A percentile compares a stretch with the other conserved stretches of the same genome.
These are phyloP conservation scores for Alternaria sp. DNA, from an alignment of 2,329 filamentous ascomycete species.

Conservation along the genomic window DNA sequence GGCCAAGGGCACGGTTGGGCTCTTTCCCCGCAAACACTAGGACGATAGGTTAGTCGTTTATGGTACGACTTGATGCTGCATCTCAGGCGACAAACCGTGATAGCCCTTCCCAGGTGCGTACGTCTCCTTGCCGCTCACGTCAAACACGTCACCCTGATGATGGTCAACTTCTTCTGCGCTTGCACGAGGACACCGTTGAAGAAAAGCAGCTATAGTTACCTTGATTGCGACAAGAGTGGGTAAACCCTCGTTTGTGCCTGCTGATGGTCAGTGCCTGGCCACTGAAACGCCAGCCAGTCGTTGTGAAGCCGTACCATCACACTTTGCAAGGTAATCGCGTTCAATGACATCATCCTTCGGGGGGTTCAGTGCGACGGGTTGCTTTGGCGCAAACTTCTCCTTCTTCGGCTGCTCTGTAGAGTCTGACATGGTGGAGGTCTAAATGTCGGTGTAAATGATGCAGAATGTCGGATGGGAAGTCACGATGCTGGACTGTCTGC, in stretches of 20 bases:
- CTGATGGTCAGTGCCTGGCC: neutral
- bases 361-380: constrained; percentile 74
- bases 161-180: constrained; percentile 8
- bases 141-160: constrained; percentile 83
- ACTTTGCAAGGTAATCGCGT: constrained; percentile 77
- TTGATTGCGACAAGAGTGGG: constrained; percentile 68
- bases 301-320: constrained; percentile 70
- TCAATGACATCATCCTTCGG: constrained; percentile 89
- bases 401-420: constrained; percentile 44
- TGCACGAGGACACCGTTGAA: neutral
- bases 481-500: constrained; percentile 11
- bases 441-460: constrained; percentile 1
- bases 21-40: constrained; percentile 96
- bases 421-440: constrained; percentile 38
- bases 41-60: constrained; percentile 3
- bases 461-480: constrained; percentile 8
- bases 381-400: constrained; percentile 78
- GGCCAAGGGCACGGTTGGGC: constrained; percentile 87
- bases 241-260: constrained; percentile 68
- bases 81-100: constrained; percentile 67
- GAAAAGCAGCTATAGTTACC: constrained; percentile 35
- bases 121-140: constrained; percentile 87
- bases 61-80: neutral
- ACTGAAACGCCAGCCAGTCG: neutral
- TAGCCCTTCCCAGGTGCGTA: constrained; percentile 86